Conservation (phyloP, 306 rosid species). For the Vigna radiata region DNA sequence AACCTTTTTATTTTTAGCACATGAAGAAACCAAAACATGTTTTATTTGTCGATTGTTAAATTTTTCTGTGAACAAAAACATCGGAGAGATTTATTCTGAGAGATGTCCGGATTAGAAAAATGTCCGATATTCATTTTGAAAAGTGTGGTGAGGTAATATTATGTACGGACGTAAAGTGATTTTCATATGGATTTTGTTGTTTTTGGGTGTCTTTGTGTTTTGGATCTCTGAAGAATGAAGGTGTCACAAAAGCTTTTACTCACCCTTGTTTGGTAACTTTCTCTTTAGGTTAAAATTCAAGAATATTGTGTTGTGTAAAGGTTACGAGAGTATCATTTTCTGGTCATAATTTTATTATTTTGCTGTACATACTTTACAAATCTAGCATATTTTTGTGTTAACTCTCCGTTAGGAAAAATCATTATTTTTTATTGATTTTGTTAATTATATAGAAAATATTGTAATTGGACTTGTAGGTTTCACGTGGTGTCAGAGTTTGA, state of each 20-base stretch:
- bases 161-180: not conserved
- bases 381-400: too few relatives aligned
- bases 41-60: too few relatives aligned
- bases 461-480: conserved; percentile 60
- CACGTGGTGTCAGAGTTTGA: conserved; percentile 90
- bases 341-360: not conserved
- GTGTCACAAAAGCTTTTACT: not conserved
- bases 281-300: not conserved
- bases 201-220: not conserved
- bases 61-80: too few relatives aligned
- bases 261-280: not conserved
- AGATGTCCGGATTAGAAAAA: too few relatives aligned
- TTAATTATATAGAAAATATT: too few relatives aligned
- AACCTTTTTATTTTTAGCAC: too few relatives aligned
- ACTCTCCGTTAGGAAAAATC: too few relatives aligned
- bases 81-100: too few relatives aligned
- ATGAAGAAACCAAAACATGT: too few relatives aligned
- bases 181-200: not conserved
- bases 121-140: too few relatives aligned
- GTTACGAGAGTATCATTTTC: not conserved
- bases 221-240: not conserved
- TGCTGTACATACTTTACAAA: too few relatives aligned
- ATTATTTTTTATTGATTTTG: too few relatives aligned
- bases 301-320: not conserved
- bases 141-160: not conserved